Evolutionary conservation across 2,329 filamentous ascomycete species (phyloP).

Genomic region (Akanthomyces uredinophilus): DNA sequence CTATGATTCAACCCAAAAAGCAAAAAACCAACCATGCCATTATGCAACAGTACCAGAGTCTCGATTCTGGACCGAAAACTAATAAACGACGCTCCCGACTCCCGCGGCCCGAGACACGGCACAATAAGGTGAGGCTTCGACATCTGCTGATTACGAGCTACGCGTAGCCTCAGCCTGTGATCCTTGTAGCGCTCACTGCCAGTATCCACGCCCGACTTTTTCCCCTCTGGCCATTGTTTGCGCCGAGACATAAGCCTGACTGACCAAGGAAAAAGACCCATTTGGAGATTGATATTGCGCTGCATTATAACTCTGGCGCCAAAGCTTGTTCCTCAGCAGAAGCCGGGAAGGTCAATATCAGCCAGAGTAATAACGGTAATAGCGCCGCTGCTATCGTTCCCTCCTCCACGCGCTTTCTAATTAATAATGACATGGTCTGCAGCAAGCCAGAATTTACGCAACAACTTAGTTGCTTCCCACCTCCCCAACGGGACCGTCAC

Average conservation of each 20-base stretch:
- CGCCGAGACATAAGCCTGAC: constrained; percentile 4
- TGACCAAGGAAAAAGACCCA: not conserved
- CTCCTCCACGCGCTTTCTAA: not conserved
- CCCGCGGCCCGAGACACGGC: constrained; percentile 4
- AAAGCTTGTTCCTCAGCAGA: not conserved
- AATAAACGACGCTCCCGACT: not conserved
- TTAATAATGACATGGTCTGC: not conserved
- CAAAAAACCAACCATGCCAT: not conserved
- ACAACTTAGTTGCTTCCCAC: no score
- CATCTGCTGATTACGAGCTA: not conserved
- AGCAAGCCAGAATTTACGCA: no score
- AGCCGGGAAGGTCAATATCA: not conserved
- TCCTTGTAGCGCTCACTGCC: constrained; percentile 1
- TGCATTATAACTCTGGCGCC: not conserved
- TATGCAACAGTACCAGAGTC: not conserved
- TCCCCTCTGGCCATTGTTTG: not conserved
- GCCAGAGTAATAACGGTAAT: not conserved
- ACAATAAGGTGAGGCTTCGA: not conserved
- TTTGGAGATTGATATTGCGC: not conserved
- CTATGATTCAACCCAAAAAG: not conserved
- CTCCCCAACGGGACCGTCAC: not conserved
- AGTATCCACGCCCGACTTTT: not conserved
- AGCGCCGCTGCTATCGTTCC: not conserved
- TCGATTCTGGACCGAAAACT: not conserved
- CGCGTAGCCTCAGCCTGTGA: not conserved